Evolutionary conservation across 2,329 filamentous ascomycete species (phyloP), one percentile per base, ranked within the genome.

Genomic region (Malbranchea cinnamomea): DNA sequence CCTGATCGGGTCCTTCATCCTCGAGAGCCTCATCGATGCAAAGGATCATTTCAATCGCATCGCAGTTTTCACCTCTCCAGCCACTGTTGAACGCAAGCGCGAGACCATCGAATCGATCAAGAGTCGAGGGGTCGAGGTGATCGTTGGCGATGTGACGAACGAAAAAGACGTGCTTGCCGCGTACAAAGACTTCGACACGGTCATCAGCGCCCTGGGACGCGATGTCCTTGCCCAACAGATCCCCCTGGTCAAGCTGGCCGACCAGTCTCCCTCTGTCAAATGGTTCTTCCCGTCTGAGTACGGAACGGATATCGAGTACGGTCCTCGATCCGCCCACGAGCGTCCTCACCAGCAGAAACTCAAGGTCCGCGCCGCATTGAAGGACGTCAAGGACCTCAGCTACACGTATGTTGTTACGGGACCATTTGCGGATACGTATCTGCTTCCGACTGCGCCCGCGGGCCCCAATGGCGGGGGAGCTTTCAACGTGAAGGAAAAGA

Each of bases 371-470:
- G 67, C 64, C 33, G 66, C 65, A 17, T 59, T 78, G 18, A 60
- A 63, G 23, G 41, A 49, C 3, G 63, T 66, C 20, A 59, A 62
- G 40, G 52, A 61, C 5, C 46, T 81, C 15, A 60, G 69, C 28
- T 63, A 74, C 33, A 78, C 76, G 0, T 80, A 74, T 45, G 54
- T 81, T 0, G 76, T 81, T 4, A 79, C 75, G 0, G 76, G 76
- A 0, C 76, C 76, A 0, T 81, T 76, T 40, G 65, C 67, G 17
- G 75, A 78, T 37, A 60, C 76, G 46, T 79, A 64, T 55, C 57
- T 78, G 25, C 49, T 44, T 4, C 48, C 59, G 3, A 42, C 54
- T n/a, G 47, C 54, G 5, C 51, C 48, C 0, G 42, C 54, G 19
- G 47, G 49, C 29, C n/a, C n/a, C n/a, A n/a, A n/a, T n/a, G 46